A percentile compares a stretch with the other conserved stretches of the same genome.
These are phyloP conservation scores for Dactylella cylindrospora DNA, from an alignment of 2,329 filamentous ascomycete species.

Conservation along the genomic window DNA sequence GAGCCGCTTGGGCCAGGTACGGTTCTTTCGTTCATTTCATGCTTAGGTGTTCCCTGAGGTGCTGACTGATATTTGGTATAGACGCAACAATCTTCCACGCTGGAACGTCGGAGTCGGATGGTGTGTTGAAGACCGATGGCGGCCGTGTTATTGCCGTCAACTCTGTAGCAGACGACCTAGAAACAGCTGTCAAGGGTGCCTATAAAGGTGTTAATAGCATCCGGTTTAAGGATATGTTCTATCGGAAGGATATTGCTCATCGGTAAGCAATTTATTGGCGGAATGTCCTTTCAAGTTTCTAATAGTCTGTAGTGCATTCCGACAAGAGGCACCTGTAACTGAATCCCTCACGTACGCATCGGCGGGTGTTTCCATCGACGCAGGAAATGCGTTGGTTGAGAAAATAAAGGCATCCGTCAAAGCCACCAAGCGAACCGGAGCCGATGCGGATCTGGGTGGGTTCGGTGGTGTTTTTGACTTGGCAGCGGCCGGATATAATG, in stretches of 20 bases:
- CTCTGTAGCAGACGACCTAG: slow-evolving; percentile 71
- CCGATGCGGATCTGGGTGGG: slow-evolving; percentile 90
- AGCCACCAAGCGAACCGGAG: slow-evolving; percentile 79
- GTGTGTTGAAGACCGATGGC: slow-evolving; percentile 73
- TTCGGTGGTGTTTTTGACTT: slow-evolving; percentile 89
- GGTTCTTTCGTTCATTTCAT: slow-evolving; percentile 53
- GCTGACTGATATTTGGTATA: slow-evolving; percentile 43
- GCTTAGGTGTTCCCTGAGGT: no score
- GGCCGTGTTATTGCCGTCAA: slow-evolving; percentile 94
- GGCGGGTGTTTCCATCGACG: slow-evolving; percentile 90
- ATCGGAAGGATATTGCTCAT: slow-evolving; percentile 87
- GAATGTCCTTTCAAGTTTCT: neutral
- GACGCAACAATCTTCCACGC: slow-evolving; percentile 85
- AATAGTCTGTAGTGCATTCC: slow-evolving; percentile 48
- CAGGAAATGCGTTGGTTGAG: slow-evolving; percentile 87
- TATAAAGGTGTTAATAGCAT: slow-evolving; percentile 80
- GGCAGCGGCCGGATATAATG: slow-evolving; percentile 70
- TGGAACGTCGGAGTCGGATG: slow-evolving; percentile 69
- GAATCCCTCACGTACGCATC: slow-evolving; percentile 81
- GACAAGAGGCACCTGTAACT: slow-evolving; percentile 37
- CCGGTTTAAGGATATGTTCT: slow-evolving; percentile 86
- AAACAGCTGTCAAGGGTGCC: slow-evolving; percentile 81
- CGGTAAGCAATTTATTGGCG: slow-evolving; percentile 52
- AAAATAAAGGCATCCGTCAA: slow-evolving; percentile 88
- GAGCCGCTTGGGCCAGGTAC: slow-evolving; percentile 49